A percentile compares a stretch with the other conserved stretches of the same genome.
Evolutionary conservation across 805 yeast genomes (phyloP).

Genomic region (Candida endomychidarum): DNA sequence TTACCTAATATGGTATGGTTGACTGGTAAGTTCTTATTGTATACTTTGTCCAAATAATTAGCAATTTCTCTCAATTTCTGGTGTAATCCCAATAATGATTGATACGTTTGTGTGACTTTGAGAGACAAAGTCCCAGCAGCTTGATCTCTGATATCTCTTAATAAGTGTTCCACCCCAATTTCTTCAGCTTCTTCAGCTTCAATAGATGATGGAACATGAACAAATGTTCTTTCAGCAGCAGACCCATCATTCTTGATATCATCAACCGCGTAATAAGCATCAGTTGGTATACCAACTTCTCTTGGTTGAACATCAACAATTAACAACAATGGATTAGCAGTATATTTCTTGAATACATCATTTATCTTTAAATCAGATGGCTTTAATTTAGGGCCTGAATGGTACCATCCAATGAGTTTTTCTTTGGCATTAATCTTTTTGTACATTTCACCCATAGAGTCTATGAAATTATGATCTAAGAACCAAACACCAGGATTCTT

Average conservation of each 20-base stretch:
- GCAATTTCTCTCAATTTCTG: constrained; percentile 77
- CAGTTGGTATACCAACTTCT: constrained; percentile 90
- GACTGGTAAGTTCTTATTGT: constrained; percentile 70
- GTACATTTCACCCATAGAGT: constrained; percentile 96
- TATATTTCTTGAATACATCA: constrained; percentile 80
- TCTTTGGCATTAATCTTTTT: constrained; percentile 97
- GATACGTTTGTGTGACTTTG: constrained; percentile 83
- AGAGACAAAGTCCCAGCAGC: constrained; percentile 92
- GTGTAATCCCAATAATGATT: constrained; percentile 82
- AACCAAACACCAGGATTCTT: constrained; percentile 93
- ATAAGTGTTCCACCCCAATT: constrained; percentile 94
- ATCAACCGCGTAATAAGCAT: constrained; percentile 90
- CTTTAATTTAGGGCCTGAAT: constrained; percentile 90
- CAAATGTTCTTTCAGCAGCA: constrained; percentile 86
- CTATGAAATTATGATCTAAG: constrained; percentile 93
- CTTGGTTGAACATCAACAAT: constrained; percentile 89
- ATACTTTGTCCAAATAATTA: constrained; percentile 71
- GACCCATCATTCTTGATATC: constrained; percentile 97
- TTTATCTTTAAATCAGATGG: constrained; percentile 89
- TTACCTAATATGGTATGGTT: constrained; percentile 90
- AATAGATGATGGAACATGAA: constrained; percentile 87
- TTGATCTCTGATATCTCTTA: constrained; percentile 93
- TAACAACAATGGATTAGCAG: constrained; percentile 76
- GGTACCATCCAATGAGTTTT: constrained; percentile 98
- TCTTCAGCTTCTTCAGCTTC: constrained; percentile 99